Percentiles rank a stretch among this genome's conserved stretches.
Conservation (phyloP, 2,329 filamentous ascomycete genomes). For the Blastomyces parvus region DNA sequence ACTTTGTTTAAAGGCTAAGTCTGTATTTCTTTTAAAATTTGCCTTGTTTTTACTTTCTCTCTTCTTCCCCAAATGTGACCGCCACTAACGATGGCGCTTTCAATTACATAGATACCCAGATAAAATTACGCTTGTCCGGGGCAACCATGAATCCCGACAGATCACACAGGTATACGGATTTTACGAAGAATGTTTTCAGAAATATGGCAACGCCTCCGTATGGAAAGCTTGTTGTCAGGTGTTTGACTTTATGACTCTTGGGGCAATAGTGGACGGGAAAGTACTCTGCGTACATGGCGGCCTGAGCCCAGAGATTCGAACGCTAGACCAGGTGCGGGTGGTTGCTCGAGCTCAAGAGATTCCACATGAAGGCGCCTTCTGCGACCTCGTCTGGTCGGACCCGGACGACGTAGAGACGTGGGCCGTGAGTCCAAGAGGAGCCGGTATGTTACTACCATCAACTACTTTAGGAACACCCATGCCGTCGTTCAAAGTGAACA, state of each 20-base stretch:
- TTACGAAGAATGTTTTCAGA: conserved; percentile 67
- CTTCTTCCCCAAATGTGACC: conserved; percentile 5
- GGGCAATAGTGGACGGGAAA: conserved; percentile 63
- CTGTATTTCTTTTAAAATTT: conserved; percentile 19
- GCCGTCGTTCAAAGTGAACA: too few relatives aligned
- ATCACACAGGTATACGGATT: conserved; percentile 73
- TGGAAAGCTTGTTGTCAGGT: conserved; percentile 74
- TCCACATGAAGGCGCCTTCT: conserved; percentile 67
- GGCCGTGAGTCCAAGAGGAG: conserved; percentile 59
- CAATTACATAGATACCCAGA: conserved; percentile 59
- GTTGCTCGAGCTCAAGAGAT: conserved; percentile 67
- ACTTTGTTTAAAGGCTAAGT: conserved; percentile 65
- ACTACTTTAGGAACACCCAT: not conserved
- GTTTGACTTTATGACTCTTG: conserved; percentile 66
- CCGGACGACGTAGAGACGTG: conserved; percentile 62
- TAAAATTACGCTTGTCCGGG: conserved; percentile 61
- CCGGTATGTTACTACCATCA: conserved; percentile 41
- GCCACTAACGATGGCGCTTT: not conserved
- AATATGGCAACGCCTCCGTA: conserved; percentile 67
- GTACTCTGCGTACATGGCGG: conserved; percentile 66
- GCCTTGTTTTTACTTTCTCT: not conserved
- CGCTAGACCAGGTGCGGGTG: conserved; percentile 64
- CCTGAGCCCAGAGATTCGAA: conserved; percentile 62
- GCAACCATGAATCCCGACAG: conserved; percentile 67
- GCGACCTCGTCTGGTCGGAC: conserved; percentile 67